Percentiles rank a stretch among this genome's conserved stretches.
Conservation (phyloP, 1,284 basidiomycete genomes). For the Farysia itapuensis region DNA sequence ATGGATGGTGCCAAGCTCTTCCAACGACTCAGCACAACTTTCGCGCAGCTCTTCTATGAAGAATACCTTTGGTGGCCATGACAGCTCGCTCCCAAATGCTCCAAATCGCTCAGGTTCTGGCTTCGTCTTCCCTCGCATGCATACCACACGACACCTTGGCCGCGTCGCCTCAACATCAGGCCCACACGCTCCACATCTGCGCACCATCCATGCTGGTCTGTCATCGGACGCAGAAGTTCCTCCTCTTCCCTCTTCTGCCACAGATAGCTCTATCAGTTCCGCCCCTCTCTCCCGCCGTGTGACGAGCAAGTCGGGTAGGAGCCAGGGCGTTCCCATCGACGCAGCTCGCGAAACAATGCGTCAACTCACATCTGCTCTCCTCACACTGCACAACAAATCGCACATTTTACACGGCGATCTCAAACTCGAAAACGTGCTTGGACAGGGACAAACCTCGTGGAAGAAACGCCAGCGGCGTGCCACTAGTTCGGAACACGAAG, state of each 20-base stretch:
- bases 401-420: constrained; percentile 68
- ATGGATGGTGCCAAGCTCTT: constrained; percentile 21
- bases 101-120: constrained; percentile 28
- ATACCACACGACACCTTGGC: constrained; percentile 5
- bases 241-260: constrained; percentile 21
- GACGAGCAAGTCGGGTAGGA: constrained; percentile 15
- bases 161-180: constrained; percentile 18
- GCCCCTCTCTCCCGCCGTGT: constrained; percentile 22
- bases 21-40: constrained; percentile 6
- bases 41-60: constrained; percentile 29
- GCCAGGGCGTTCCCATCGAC: constrained; percentile 43
- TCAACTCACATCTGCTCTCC: constrained; percentile 81
- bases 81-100: constrained; percentile 1
- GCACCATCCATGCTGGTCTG: constrained; percentile 32
- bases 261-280: constrained; percentile 24
- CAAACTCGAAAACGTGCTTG: constrained; percentile 92
- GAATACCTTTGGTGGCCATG: constrained; percentile 10
- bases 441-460: constrained; percentile 33
- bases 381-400: constrained; percentile 79
- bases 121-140: constrained; percentile 11
- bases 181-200: constrained; percentile 21
- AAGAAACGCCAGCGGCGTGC: constrained; percentile 23
- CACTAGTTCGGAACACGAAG: background rate
- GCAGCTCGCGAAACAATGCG: constrained; percentile 82
- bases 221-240: too few species aligned